These are phyloP conservation scores for Ambrosiella beaveri DNA, from an alignment of 2,329 filamentous ascomycete genomes.

Conservation along the genomic window DNA sequence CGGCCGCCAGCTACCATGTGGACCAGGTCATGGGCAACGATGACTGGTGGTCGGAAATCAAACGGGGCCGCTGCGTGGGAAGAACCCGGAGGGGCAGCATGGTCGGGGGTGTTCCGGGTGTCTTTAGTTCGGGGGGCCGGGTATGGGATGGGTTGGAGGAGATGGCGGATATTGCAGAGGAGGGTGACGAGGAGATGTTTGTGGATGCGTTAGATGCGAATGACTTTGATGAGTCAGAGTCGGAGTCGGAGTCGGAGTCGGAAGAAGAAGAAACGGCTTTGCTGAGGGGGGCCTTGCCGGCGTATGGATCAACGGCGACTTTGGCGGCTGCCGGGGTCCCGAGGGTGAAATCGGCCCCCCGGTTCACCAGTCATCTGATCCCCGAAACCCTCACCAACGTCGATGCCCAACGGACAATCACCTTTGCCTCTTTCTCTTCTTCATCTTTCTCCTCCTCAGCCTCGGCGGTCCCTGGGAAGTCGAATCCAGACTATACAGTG, in stretches of 20 bases:
- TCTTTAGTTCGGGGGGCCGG: no score
- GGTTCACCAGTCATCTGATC: slow-evolving; percentile 57
- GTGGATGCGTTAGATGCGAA: no score
- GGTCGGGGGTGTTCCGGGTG: neutral
- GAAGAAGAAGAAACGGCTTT: neutral
- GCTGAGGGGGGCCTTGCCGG: no score
- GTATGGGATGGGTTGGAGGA: no score
- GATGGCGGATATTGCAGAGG: neutral
- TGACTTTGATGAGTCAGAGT: neutral
- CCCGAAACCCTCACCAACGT: slow-evolving; percentile 50
- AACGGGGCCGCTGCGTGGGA: neutral
- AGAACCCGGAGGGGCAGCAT: neutral
- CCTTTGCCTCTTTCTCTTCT: slow-evolving; percentile 41
- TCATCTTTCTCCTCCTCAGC: neutral
- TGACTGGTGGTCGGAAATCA: slow-evolving; percentile 66
- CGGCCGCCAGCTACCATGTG: slow-evolving; percentile 22
- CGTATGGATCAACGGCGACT: no score
- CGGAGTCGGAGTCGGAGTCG: neutral
- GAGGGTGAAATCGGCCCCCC: slow-evolving; percentile 34
- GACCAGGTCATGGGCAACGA: slow-evolving; percentile 51
- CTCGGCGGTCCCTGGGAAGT: neutral
- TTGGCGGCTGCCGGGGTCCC: slow-evolving; percentile 18
- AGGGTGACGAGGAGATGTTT: neutral
- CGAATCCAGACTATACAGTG: slow-evolving; percentile 28
- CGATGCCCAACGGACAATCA: slow-evolving; percentile 50